phyloP scores from a whole-genome alignment of 78 protist genomes.

The Parvularia atlantis region DNA sequence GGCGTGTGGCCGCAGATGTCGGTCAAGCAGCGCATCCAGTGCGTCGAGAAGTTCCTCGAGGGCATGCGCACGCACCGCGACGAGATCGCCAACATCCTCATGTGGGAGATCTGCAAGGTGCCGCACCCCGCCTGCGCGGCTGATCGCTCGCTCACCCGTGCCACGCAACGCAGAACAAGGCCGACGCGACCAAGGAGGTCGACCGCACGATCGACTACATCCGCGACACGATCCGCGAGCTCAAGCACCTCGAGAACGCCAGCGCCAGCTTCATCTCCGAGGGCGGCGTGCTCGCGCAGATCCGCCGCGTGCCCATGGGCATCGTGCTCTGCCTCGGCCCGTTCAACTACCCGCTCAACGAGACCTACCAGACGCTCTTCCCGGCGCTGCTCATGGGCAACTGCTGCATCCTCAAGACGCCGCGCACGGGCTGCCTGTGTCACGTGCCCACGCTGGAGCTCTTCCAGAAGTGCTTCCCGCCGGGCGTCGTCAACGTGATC shows the following conservation, averaged over 20 bases:
- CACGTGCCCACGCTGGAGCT: constrained; percentile 9
- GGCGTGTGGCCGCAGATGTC: constrained; percentile 6
- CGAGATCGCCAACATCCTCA: constrained; percentile 15
- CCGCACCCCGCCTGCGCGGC: too few relatives aligned
- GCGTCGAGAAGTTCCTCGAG: neutral
- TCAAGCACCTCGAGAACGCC: neutral
- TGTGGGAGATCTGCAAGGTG: constrained; percentile 51
- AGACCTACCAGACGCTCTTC: constrained; percentile 22
- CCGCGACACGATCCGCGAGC: neutral
- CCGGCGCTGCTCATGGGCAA: constrained; percentile 46
- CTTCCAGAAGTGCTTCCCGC: constrained; percentile 13
- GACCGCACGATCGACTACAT: constrained; percentile 35
- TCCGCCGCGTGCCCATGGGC: constrained; percentile 24
- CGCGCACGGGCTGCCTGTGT: neutral
- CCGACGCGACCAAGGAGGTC: constrained; percentile 24
- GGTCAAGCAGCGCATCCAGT: too few relatives aligned
- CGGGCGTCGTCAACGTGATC: constrained; percentile 28
- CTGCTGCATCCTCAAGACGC: constrained; percentile 12
- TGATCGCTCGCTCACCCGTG: too few relatives aligned
- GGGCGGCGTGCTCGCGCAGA: constrained; percentile 17
- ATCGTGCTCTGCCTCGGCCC: constrained; percentile 26
- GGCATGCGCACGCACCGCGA: neutral
- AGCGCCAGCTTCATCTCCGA: neutral
- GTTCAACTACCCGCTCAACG: constrained; percentile 40
- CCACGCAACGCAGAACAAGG: too few relatives aligned